A percentile compares a stretch with the other conserved stretches of the same genome.
phyloP scores from a whole-genome alignment of 2,329 filamentous ascomycete species.

The Cryoendolithus antarcticus region DNA sequence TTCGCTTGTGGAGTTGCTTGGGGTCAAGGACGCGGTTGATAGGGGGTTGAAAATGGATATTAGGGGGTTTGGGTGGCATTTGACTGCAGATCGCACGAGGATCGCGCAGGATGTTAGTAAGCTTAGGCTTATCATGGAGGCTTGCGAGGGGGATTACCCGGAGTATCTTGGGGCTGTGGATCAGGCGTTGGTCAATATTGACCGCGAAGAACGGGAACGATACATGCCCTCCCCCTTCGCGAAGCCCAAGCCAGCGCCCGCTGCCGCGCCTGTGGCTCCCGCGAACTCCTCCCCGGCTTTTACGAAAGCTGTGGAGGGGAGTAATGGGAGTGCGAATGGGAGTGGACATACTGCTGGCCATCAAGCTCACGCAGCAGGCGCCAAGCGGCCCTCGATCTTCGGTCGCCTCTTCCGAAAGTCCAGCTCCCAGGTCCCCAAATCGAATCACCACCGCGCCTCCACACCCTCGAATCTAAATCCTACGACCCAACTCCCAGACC shows the following conservation, averaged over 20 bases:
- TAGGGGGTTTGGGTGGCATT: slow-evolving; percentile 36
- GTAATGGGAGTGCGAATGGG: too few relatives aligned
- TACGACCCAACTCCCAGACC: slow-evolving; percentile 10
- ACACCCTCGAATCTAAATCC: background rate
- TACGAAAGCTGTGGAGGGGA: too few relatives aligned
- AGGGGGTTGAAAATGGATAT: slow-evolving; percentile 33
- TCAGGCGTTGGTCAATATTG: slow-evolving; percentile 32
- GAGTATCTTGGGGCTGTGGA: slow-evolving; percentile 32
- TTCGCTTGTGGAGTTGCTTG: slow-evolving; percentile 30
- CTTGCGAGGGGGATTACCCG: slow-evolving; percentile 31
- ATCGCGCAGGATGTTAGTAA: slow-evolving; percentile 28
- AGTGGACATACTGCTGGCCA: too few relatives aligned
- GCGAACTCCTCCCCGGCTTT: too few relatives aligned
- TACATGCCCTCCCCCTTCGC: too few relatives aligned
- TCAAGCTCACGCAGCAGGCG: too few relatives aligned
- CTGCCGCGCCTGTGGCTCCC: too few relatives aligned
- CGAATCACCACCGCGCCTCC: slow-evolving; percentile 1
- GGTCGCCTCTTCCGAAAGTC: slow-evolving; percentile 11
- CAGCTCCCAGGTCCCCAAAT: slow-evolving; percentile 3
- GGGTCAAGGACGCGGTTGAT: slow-evolving; percentile 32
- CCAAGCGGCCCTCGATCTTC: slow-evolving; percentile 16
- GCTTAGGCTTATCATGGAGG: slow-evolving; percentile 32
- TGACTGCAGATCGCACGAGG: slow-evolving; percentile 20
- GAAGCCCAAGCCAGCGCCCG: too few relatives aligned
- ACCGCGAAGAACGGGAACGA: slow-evolving; percentile 13